Evolutionary conservation across 148 eudicot species (phyloP), one percentile per base, ranked within the genome.

Genomic region (Rhododendron mucronatum): DNA sequence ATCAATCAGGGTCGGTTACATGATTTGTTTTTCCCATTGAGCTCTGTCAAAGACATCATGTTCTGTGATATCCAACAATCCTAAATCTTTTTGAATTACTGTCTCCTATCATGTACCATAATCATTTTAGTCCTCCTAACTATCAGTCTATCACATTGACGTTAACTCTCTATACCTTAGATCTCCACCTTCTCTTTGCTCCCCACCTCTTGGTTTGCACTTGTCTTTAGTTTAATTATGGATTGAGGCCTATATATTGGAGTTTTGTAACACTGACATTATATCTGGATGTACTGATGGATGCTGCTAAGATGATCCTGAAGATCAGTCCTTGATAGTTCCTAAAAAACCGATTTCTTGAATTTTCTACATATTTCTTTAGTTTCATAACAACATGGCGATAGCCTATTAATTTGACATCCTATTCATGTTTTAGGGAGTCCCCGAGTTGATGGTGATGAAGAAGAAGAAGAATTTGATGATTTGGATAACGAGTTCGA

Each of bases 401-500:
- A 44, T 45, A 10, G 81, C 8, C 37, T 26, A 33, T 3, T 6
- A n/a, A 44, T 4, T 28, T 69, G 18, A 33, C 75, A 50, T 50
- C 21, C 15, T 26, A 23, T 41, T 69, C 44, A 26, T 47, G 10
- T 79, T 35, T 55, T 85, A 93, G 95, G 96, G 85, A 90, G 96
- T 87, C 93, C 92, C 1, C 86, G 96, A 87, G 96, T 93, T 48
- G 93, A 92, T 28, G 96, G 96, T 3, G 96, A 93, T 67, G 96
- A 93, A 71, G 96, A 93, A 67, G 96, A 93, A 86, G 96, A 93
- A 21, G 96, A 88, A 79, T 89, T 91, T 83, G 96, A 93, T 84
- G 96, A 93, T 86, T 82, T 93, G 85, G 96, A 93, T 39, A 78
- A 90, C 82, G 96, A 93, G 74, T 92, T 93, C 35, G 91, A 91